Evolutionary conservation across 192 early-diverging fungal species (phyloP).

Genomic region (Helicostylum pulchrum): DNA sequence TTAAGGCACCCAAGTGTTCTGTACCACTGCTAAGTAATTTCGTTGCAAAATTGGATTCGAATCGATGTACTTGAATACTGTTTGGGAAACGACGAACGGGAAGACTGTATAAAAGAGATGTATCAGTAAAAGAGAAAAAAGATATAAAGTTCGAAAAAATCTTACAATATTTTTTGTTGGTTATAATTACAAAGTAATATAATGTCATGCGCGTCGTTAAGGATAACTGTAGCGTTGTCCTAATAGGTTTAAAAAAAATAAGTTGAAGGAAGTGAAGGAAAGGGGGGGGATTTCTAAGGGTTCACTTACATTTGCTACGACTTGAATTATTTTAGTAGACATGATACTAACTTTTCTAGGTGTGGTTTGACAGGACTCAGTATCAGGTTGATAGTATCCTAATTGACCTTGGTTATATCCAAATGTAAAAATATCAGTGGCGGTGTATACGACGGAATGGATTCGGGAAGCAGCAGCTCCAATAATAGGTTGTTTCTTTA

Average conservation of each 20-base stretch:
- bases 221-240: constrained; percentile 63
- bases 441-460: constrained; percentile 65
- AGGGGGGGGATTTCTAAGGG: too few species aligned
- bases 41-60: constrained; percentile 12
- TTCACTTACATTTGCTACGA: constrained; percentile 49
- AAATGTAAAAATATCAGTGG: constrained; percentile 57
- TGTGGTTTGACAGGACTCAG: constrained; percentile 44
- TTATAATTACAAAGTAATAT: constrained; percentile 53
- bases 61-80: constrained; percentile 19
- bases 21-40: constrained; percentile 28
- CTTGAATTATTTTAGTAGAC: constrained; percentile 46
- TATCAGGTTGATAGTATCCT: constrained; percentile 30
- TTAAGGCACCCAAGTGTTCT: constrained; percentile 31
- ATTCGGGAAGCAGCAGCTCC: constrained; percentile 65
- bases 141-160: background rate
- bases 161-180: constrained; percentile 43
- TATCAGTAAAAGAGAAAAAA: too few species aligned
- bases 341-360: constrained; percentile 61
- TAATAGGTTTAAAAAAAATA: background rate
- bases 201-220: constrained; percentile 55
- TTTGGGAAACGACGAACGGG: constrained; percentile 38
- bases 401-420: constrained; percentile 75
- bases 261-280: too few species aligned
- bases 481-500: constrained; percentile 51
- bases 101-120: constrained; percentile 6